Base-by-base conservation (phyloP, 225 moss, liverwort and hornwort genomes). In the Ulota crispa region DNA sequence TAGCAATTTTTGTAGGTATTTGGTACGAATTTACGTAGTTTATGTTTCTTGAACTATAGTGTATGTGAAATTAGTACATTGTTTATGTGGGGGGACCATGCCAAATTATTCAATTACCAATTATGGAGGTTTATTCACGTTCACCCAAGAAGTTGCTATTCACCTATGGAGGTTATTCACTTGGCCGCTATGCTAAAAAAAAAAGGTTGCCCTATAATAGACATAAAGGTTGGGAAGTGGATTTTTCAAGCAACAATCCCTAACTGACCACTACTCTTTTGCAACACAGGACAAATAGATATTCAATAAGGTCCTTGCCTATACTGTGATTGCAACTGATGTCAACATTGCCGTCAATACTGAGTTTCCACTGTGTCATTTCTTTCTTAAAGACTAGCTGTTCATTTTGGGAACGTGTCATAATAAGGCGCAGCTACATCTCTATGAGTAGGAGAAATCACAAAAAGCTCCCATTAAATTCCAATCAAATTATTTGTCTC, bases 381-480 rank as follows among this genome's bases (percentile, higher is more conserved):
- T 64, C 64, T 64, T 32, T 16, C 32, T 64, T 3, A 32, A 20
- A 64, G 19, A 32, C 19, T 19, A 34, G 64, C 1, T 64, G 14
- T 27, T 27, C 60, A 60, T 60, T 24, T 60, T 27, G 60, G 13
- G 14, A 14, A 60, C 13, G 60, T 27, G 34, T 20, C 34, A 64
- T 9, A 20, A 64, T 64, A 9, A 64, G 32, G 34, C 3, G 34
- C 64, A 64, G 64, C 34, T 34, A 64, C 50, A 61, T 30, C 57
- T 41, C 11, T 13, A 31, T 45, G 56, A 57, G 45, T 5, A 57
- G 57, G 47, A 68, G 68, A 53, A 53, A 68, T 52, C 13, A 28
- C 47, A 68, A 73, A 78, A 18, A 69, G 3, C 36, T 70, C 45
- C 69, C 70, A 39, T 14, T 5, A 66, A 77, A 81, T 60, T 45